These are phyloP conservation scores for Fulvia fulva DNA, from an alignment of 2,329 filamentous ascomycete genomes.

Conservation along the genomic window DNA sequence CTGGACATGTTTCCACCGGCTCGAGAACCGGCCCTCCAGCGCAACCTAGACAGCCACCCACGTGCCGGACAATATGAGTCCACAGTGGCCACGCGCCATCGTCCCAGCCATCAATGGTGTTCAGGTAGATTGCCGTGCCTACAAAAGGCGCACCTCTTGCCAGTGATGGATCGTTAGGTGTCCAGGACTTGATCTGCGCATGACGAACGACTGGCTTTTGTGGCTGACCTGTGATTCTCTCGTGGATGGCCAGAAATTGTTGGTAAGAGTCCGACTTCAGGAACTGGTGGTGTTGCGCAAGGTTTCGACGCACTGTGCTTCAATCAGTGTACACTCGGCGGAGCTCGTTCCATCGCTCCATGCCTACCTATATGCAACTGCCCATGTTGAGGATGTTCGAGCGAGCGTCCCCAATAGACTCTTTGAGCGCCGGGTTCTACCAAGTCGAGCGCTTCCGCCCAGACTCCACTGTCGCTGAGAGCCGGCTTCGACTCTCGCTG, in stretches of 20 bases:
- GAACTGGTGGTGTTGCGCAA: constrained; percentile 10
- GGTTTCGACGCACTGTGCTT: constrained; percentile 5
- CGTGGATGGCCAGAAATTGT: constrained; percentile 1
- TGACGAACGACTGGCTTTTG: constrained; percentile 4
- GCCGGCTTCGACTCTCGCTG: not conserved
- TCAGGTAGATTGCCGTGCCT: constrained; percentile 13
- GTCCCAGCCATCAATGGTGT: constrained; percentile 8
- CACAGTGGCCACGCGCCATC: constrained; percentile 16
- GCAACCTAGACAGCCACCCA: constrained; percentile 13
- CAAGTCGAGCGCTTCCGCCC: constrained; percentile 8
- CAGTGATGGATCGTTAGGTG: constrained; percentile 8
- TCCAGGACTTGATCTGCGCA: constrained; percentile 9
- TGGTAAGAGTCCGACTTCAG: constrained; percentile 5
- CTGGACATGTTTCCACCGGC: constrained; percentile 5
- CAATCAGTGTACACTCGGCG: not conserved
- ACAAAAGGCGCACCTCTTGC: constrained; percentile 12
- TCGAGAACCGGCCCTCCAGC: constrained; percentile 11
- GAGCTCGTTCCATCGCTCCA: not conserved
- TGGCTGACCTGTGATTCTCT: not conserved
- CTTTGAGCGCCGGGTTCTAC: constrained; percentile 2
- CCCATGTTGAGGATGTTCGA: constrained; percentile 10
- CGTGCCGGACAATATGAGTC: constrained; percentile 12
- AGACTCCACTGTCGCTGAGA: constrained; percentile 4
- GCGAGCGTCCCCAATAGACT: constrained; percentile 12
- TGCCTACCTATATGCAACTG: constrained; percentile 12